Conservation (phyloP, 352 stramenopile species). For the Pythium scleroteichum region DNA sequence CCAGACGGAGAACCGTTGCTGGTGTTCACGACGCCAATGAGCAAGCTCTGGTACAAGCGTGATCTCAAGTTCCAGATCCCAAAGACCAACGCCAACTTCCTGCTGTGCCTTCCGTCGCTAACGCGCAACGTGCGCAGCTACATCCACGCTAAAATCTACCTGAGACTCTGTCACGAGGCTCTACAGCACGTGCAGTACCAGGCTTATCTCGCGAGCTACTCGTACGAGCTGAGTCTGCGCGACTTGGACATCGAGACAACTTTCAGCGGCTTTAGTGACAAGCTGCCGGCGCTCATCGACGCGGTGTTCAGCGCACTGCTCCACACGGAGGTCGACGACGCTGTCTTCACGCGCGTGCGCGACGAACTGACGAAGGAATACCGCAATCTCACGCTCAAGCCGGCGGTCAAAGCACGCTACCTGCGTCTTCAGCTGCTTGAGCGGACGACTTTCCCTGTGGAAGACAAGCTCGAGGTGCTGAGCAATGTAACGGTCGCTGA, state of each 20-base stretch:
- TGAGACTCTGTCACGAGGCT: slow-evolving; percentile 61
- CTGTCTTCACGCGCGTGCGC: slow-evolving; percentile 48
- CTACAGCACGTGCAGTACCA: slow-evolving; percentile 72
- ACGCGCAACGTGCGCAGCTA: slow-evolving; percentile 43
- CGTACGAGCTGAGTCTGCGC: slow-evolving; percentile 54
- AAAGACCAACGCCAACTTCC: slow-evolving; percentile 66
- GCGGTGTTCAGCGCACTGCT: slow-evolving; percentile 51
- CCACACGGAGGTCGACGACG: slow-evolving; percentile 29
- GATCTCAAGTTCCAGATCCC: slow-evolving; percentile 66
- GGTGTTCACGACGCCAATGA: slow-evolving; percentile 28
- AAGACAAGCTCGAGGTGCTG: slow-evolving; percentile 58
- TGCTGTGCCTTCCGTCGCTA: slow-evolving; percentile 55
- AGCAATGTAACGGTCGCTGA: slow-evolving; percentile 3
- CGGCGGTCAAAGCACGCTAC: slow-evolving; percentile 64
- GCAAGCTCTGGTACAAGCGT: slow-evolving; percentile 79
- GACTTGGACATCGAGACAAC: slow-evolving; percentile 70
- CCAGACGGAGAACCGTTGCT: slow-evolving; percentile 37
- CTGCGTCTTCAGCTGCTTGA: slow-evolving; percentile 72
- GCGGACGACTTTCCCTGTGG: slow-evolving; percentile 49
- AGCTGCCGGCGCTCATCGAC: slow-evolving; percentile 50
- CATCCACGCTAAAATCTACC: slow-evolving; percentile 67
- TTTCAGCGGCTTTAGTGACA: slow-evolving; percentile 75
- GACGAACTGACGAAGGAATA: slow-evolving; percentile 70
- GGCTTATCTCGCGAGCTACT: slow-evolving; percentile 55
- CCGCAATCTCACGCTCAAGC: slow-evolving; percentile 67